A percentile compares a stretch with the other conserved stretches of the same genome.
Conservation (phyloP, 768 basidiomycete species). For the Lyophyllum shimeji region DNA sequence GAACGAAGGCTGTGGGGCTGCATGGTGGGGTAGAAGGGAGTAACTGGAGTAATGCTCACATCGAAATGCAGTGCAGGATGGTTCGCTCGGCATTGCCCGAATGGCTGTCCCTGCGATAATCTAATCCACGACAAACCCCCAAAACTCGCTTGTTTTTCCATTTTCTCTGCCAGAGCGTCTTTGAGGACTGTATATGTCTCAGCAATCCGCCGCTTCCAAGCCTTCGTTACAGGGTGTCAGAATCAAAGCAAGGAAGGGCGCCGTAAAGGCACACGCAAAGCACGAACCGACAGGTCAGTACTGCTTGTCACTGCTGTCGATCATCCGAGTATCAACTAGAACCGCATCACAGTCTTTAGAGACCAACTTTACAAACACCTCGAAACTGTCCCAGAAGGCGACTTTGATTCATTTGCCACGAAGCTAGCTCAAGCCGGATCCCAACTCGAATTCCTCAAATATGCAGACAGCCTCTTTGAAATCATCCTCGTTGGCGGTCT, state of each 20-base stretch:
- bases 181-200: constrained; percentile 75
- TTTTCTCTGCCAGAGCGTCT: constrained; percentile 15
- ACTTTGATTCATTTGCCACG: constrained; percentile 79
- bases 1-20: not conserved
- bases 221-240: constrained; percentile 91
- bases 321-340: constrained; percentile 13
- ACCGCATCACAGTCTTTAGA: constrained; percentile 67
- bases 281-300: constrained; percentile 83
- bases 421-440: constrained; percentile 92
- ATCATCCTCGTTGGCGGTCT: constrained; percentile 94
- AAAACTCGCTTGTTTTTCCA: constrained; percentile 8
- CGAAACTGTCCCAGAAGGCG: constrained; percentile 74
- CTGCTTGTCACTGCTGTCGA: constrained; percentile 8
- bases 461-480: constrained; percentile 96
- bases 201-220: constrained; percentile 79
- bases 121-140: not conserved
- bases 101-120: constrained; percentile 1
- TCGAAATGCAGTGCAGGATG: not conserved
- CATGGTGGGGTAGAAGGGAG: not conserved
- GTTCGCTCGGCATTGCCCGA: constrained; percentile 18
- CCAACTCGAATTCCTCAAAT: constrained; percentile 93
- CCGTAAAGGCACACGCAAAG: constrained; percentile 89
- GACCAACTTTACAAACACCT: constrained; percentile 92
- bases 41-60: not conserved
- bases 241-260: constrained; percentile 92